phyloP scores from a whole-genome alignment of 2,329 filamentous ascomycete species.

The Myotisia sp. region DNA sequence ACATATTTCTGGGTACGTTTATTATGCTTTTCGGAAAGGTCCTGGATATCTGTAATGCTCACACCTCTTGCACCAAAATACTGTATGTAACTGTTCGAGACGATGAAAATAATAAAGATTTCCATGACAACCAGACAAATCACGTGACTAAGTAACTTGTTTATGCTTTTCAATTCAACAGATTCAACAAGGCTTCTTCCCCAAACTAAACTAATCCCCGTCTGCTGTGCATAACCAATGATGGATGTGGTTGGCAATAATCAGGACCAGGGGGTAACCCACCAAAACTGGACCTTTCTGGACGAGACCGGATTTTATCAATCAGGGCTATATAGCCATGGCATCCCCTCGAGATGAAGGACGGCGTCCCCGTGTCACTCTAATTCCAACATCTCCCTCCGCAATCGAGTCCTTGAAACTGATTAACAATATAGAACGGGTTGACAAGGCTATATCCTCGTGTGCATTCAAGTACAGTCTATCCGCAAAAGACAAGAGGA shows the following conservation, averaged over 20 bases:
- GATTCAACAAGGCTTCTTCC: conserved; percentile 1
- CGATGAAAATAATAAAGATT: too few species aligned
- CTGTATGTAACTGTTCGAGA: too few species aligned
- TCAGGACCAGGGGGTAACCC: background rate
- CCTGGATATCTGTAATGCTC: too few species aligned
- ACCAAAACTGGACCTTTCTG: background rate
- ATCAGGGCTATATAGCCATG: background rate
- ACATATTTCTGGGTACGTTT: too few species aligned
- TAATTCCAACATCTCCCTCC: conserved; percentile 1
- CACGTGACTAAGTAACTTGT: background rate
- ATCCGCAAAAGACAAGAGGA: background rate
- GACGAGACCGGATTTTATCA: too few species aligned
- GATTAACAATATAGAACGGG: background rate
- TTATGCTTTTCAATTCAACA: background rate
- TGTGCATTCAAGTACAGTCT: background rate
- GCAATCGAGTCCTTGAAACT: conserved; percentile 1
- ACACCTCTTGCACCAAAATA: too few species aligned
- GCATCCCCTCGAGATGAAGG: conserved; percentile 1
- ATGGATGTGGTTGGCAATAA: background rate
- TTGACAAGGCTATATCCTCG: background rate
- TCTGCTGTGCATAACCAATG: background rate
- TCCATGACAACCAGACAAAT: too few species aligned
- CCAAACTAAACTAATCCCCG: too few species aligned
- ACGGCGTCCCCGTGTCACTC: background rate
- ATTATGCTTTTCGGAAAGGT: too few species aligned